Evolutionary conservation across 164 flowering plant species (phyloP).

Genomic region (Chloranthus sessilifolius): DNA sequence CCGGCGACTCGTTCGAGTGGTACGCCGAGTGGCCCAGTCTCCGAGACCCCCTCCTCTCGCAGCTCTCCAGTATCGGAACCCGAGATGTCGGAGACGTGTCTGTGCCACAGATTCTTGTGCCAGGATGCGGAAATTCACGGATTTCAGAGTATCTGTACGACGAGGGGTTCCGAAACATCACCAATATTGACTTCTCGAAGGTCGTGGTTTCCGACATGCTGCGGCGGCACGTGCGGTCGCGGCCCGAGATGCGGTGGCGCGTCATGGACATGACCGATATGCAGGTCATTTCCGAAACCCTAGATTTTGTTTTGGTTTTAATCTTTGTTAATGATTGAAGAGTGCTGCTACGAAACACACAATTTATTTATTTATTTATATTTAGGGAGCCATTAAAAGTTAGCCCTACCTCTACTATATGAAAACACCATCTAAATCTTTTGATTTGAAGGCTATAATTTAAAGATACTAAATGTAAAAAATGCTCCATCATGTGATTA

Average conservation of each 20-base stretch:
- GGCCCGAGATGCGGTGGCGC: conserved; percentile 89
- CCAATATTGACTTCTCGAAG: conserved; percentile 89
- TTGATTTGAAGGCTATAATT: too few relatives aligned
- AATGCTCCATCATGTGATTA: too few relatives aligned
- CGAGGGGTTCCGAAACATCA: conserved; percentile 56
- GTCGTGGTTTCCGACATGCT: conserved; percentile 86
- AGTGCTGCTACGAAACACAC: too few relatives aligned
- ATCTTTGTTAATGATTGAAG: background rate
- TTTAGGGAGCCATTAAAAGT: too few relatives aligned
- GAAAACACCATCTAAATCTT: too few relatives aligned
- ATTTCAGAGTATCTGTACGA: conserved; percentile 84
- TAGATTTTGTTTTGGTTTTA: background rate
- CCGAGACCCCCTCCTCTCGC: conserved; percentile 38
- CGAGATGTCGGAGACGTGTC: background rate
- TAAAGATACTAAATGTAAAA: too few relatives aligned
- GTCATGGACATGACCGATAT: conserved; percentile 90
- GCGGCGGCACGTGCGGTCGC: conserved; percentile 54
- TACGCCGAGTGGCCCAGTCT: conserved; percentile 87
- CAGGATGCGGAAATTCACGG: conserved; percentile 89
- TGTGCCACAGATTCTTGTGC: conserved; percentile 55
- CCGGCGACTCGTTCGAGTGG: conserved; percentile 83
- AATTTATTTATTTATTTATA: too few relatives aligned
- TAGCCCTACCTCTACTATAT: too few relatives aligned
- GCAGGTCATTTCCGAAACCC: conserved; percentile 47
- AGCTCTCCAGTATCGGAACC: conserved; percentile 22